Evolutionary conservation across 2,329 filamentous ascomycete species (phyloP), one percentile per base, ranked within the genome.

Genomic region (Fusarium sp.): DNA sequence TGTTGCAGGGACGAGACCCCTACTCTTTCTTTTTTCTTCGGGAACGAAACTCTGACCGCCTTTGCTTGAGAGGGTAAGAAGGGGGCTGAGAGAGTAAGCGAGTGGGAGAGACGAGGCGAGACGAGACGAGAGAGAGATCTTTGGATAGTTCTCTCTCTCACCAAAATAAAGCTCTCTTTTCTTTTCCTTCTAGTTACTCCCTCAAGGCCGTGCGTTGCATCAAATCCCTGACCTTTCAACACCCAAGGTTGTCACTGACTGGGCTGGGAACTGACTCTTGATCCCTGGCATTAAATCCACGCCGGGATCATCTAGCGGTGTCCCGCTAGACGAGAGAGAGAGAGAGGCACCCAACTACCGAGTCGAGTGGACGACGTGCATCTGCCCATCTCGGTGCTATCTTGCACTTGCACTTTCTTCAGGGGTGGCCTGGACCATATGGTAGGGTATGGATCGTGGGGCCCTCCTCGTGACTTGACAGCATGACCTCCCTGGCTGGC

Each of bases 131-230:
- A 25, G 53, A 50, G 38, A n/a, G 29, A 49, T 31, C 20, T 51
- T 33, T 10, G 36, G 16, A 9, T 18, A 38, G n/a, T 10, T 25
- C n/a, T 51, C 7, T 33, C 31, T 13, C n/a, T 29, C 27, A 29
- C 27, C 27, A 29, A 27, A 29, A 29, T 29, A 29, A 18, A 11
- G 25, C 42, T 13, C 16, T 44, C 29, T 8, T 25, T 29, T 51
- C 36, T 8, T 25, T 29, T 51, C 40, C 20, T 59, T 33, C 25
- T n/a, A 14, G 25, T 44, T 23, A 20, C 33, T 54, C 27, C 46
- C 31, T 51, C 18, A 20, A 70, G 67, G 55, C 61, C 64, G 54
- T 61, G 67, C 67, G 44, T 50, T 64, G 60, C 55, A 58, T 69
- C 38, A 40, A 29, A 58, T 53, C 63, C 65, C 50, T 64, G 57